Evolutionary conservation across 208 protist genomes (phyloP), one percentile per base, ranked within the genome.

Genomic region (Blechomonas ayalai): DNA sequence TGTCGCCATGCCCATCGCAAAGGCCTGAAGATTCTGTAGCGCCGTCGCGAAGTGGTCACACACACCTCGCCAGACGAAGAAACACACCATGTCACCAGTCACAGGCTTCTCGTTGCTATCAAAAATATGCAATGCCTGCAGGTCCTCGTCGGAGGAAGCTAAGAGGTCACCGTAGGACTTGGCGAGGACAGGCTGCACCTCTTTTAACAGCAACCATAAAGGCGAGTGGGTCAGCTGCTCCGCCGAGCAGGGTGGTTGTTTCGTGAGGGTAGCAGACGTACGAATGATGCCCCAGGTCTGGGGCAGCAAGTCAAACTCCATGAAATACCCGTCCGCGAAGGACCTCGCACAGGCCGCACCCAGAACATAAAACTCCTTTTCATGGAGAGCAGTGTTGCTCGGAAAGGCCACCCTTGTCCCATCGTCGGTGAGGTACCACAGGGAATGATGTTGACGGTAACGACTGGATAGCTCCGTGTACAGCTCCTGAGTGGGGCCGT

Each of bases 401-500:
- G 86, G 86, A 54, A 90, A 90, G 0, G 67, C 43, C 4, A 89
- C 23, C 34, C 13, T 40, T 15, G 48, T 36, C 7, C 8, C 23
- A 44, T 86, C 83, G 44, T 85, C 72, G 4, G 34, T 64, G 15
- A 50, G 20, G 42, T 75, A 80, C 85, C 85, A 93, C 13, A 93
- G 40, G 13, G 49, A 41, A 27, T 12, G 32, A 33, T 59, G 40
- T 0, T 27, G 29, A n/a, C 48, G 49, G 51, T 80, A 80, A 31
- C 65, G 44, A 0, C 36, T 45, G 8, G 73, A 87, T 5, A 94
- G 48, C 49, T 89, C 76, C 6, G 79, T 59, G 63, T 94, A 94
- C 13, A 94, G 50, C 57, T 94, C 81, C 52, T 89, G 86, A 29
- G 86, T 90, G 0, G 86, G 86, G 0, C 86, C 86, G 16, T 71